Evolutionary conservation across 257 asterid species (phyloP).

Genomic region (Jacaranda mimosifolia): DNA sequence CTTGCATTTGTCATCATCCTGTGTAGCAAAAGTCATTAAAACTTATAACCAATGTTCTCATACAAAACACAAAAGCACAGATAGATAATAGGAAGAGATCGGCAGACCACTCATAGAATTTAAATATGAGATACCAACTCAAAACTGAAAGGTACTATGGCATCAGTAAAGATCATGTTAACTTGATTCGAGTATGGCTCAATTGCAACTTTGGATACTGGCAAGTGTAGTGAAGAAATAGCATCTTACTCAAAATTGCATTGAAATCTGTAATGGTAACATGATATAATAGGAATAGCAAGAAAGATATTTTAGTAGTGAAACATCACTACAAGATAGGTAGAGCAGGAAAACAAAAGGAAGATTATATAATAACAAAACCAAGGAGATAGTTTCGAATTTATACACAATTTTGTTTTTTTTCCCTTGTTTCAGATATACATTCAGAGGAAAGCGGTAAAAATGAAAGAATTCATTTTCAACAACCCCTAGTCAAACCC

Average conservation of each 20-base stretch:
- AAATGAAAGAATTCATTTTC: background rate
- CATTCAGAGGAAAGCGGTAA: background rate
- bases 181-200: background rate
- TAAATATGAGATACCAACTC: conserved; percentile 2
- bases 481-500: conserved; percentile 12
- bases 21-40: conserved; percentile 32
- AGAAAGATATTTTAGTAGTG: background rate
- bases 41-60: conserved; percentile 21
- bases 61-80: conserved; percentile 20
- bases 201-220: conserved; percentile 8
- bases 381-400: background rate
- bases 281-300: background rate
- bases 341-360: background rate
- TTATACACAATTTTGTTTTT: background rate
- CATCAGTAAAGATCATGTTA: background rate
- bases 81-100: conserved; percentile 15
- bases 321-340: background rate
- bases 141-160: conserved; percentile 16
- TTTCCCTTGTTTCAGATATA: conserved; percentile 5
- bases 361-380: background rate
- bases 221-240: conserved; percentile 5
- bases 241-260: background rate
- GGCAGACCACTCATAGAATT: background rate
- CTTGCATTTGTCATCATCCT: conserved; percentile 45
- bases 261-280: background rate